Conservation (phyloP, 805 yeast species). For the Grigorovia jiainica region DNA sequence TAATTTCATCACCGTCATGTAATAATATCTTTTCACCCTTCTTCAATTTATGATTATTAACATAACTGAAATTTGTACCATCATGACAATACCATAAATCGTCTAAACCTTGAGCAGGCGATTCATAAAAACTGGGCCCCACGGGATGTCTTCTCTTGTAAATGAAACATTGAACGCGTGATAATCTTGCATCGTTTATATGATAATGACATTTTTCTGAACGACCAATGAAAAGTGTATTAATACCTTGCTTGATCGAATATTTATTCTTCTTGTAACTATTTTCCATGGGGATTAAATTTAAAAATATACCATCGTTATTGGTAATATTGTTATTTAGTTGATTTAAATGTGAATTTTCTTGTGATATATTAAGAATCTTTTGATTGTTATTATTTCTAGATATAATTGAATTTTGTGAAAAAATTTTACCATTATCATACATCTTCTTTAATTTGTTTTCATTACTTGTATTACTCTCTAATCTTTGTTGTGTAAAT, state of each 20-base stretch:
- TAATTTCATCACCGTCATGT: constrained; percentile 55
- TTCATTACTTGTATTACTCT: neutral
- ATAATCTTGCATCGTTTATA: constrained; percentile 65
- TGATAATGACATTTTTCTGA: constrained; percentile 49
- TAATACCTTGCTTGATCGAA: constrained; percentile 56
- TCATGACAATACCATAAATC: constrained; percentile 74
- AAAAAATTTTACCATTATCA: constrained; percentile 4
- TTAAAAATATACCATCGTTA: constrained; percentile 46
- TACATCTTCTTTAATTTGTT: constrained; percentile 3
- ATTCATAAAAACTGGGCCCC: constrained; percentile 46
- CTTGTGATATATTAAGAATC: too few species aligned
- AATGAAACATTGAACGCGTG: constrained; percentile 75
- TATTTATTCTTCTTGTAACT: constrained; percentile 41
- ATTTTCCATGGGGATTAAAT: constrained; percentile 42
- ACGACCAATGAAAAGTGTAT: constrained; percentile 68
- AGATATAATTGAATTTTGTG: constrained; percentile 4
- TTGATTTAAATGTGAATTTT: too few species aligned
- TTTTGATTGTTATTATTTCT: too few species aligned
- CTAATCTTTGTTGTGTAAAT: constrained; percentile 18
- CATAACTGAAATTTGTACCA: constrained; percentile 70
- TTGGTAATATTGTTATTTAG: constrained; percentile 8
- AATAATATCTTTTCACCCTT: constrained; percentile 54
- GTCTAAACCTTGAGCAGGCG: constrained; percentile 65
- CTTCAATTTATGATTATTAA: constrained; percentile 51
- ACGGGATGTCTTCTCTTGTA: constrained; percentile 54